phyloP scores from a whole-genome alignment of 306 rosid genomes.

The Clitoria ternatea region DNA sequence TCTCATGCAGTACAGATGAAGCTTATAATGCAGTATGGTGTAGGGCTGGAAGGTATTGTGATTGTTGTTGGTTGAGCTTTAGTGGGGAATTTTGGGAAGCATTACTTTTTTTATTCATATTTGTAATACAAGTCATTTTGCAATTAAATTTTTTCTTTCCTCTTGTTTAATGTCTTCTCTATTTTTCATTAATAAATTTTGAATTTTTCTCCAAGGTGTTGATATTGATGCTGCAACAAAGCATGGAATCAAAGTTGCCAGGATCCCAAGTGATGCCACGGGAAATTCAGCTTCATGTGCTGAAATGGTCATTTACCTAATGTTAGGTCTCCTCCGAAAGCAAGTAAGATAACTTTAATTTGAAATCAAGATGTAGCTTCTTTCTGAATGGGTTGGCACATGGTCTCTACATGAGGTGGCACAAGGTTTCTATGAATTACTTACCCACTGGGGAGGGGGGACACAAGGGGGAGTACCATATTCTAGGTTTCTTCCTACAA shows the following conservation, averaged over 20 bases:
- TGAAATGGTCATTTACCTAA: slow-evolving; percentile 87
- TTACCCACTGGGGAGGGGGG: not conserved
- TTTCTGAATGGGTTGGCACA: not conserved
- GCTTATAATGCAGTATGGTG: slow-evolving; percentile 88
- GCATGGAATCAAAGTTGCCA: slow-evolving; percentile 81
- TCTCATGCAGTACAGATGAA: slow-evolving; percentile 66
- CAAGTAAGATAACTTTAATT: slow-evolving; percentile 52
- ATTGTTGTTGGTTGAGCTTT: slow-evolving; percentile 6
- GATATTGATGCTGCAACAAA: slow-evolving; percentile 87
- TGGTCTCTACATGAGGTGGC: not conserved
- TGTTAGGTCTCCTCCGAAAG: slow-evolving; percentile 79
- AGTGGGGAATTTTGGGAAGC: not conserved
- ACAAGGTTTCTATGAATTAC: not conserved
- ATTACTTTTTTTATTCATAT: slow-evolving; percentile 5
- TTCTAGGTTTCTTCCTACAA: not conserved
- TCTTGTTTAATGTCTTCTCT: not conserved
- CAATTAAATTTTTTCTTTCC: not conserved
- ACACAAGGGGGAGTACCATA: not conserved
- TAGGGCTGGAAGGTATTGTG: slow-evolving; percentile 78
- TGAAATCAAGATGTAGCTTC: not conserved
- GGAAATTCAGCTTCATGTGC: slow-evolving; percentile 94
- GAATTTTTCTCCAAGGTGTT: slow-evolving; percentile 52
- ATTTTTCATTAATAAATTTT: slow-evolving; percentile 3
- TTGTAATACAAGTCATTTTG: not conserved
- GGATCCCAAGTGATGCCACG: slow-evolving; percentile 61